Conservation (phyloP, 129 eudicot genomes). For the Sambucus nigra region DNA sequence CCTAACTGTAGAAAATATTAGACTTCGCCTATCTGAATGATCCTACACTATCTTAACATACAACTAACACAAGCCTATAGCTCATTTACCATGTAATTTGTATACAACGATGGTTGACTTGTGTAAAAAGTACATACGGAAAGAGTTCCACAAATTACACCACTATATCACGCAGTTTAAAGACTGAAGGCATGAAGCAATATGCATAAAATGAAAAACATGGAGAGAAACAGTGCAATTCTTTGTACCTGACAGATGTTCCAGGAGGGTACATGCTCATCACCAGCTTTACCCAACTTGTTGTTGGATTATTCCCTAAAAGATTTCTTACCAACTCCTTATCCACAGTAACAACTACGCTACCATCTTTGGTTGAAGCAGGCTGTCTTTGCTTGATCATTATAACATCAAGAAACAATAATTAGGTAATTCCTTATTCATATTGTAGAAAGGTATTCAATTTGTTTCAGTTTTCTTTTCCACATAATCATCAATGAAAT, state of each 20-base stretch:
- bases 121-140: too few relatives aligned
- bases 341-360: conserved; percentile 53
- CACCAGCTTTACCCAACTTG: conserved; percentile 84
- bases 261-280: conserved; percentile 82
- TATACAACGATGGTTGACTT: too few relatives aligned
- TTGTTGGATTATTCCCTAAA: conserved; percentile 37
- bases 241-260: conserved; percentile 55
- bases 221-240: conserved; percentile 3
- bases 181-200: too few relatives aligned
- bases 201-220: too few relatives aligned
- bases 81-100: too few relatives aligned
- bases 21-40: too few relatives aligned
- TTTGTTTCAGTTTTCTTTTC: not conserved
- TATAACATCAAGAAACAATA: conserved; percentile 31
- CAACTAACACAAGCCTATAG: too few relatives aligned
- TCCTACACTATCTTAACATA: too few relatives aligned
- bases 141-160: too few relatives aligned
- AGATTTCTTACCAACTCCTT: conserved; percentile 33
- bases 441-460: not conserved
- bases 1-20: too few relatives aligned
- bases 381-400: conserved; percentile 99
- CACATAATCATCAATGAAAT: conserved; percentile 8
- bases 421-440: conserved; percentile 19
- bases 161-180: too few relatives aligned
- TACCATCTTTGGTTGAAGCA: conserved; percentile 80